These are phyloP conservation scores for Solanum corneliomulleri DNA, from an alignment of 257 asterid species.

Conservation along the genomic window DNA sequence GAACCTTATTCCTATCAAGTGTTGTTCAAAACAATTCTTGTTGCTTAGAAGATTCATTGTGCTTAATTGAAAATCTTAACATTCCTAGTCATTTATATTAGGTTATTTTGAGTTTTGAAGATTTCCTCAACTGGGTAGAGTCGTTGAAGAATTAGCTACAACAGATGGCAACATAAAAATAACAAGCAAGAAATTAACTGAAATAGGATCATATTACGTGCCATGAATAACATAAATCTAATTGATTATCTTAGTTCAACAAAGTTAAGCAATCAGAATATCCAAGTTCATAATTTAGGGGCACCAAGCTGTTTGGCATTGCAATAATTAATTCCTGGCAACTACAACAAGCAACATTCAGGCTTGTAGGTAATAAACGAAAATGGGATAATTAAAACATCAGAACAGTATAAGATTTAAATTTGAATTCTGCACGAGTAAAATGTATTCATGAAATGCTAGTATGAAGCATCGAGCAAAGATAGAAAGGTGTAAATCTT, in stretches of 20 bases:
- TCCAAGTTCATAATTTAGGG: not conserved
- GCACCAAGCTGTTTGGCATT: not conserved
- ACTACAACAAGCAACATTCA: not conserved
- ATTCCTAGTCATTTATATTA: not conserved
- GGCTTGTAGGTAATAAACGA: not conserved
- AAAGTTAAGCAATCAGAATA: not conserved
- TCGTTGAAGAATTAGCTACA: not conserved
- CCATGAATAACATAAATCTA: not conserved
- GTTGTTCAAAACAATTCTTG: not conserved
- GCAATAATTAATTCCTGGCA: not conserved
- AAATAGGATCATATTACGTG: not conserved
- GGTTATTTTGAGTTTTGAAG: not conserved
- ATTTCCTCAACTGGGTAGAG: not conserved
- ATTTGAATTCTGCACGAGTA: not conserved
- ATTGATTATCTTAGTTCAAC: not conserved
- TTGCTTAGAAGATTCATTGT: not conserved
- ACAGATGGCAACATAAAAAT: not conserved
- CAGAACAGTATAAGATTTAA: not conserved
- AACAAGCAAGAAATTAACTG: not conserved
- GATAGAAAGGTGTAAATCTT: not conserved
- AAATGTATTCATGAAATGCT: not conserved
- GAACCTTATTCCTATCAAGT: not conserved
- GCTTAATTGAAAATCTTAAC: not conserved
- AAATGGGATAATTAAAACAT: not conserved
- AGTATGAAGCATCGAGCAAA: not conserved